Evolutionary conservation across 768 basidiomycete species (phyloP).

Genomic region (Gyrodon lividus): DNA sequence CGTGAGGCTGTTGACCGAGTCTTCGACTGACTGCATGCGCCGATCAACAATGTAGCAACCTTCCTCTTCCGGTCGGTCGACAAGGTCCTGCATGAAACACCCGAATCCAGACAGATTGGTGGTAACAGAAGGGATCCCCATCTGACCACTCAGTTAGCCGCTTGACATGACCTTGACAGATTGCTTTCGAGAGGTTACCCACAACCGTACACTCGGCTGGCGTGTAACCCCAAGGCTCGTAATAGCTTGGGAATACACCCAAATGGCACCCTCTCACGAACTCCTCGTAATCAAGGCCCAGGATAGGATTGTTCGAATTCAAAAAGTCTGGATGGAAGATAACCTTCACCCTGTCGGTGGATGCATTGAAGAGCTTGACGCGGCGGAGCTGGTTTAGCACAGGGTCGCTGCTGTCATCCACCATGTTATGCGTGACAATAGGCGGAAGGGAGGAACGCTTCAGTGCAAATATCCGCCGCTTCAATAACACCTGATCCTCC

Average conservation of each 20-base stretch:
- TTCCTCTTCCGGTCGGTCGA: constrained; percentile 92
- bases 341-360: constrained; percentile 92
- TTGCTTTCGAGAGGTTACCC: constrained; percentile 30
- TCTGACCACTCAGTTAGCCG: constrained; percentile 43
- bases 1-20: constrained; percentile 83
- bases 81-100: constrained; percentile 97
- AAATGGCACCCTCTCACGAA: constrained; percentile 98
- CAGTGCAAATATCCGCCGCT: constrained; percentile 94
- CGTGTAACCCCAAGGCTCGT: constrained; percentile 96
- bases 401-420: constrained; percentile 87
- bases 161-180: background rate
- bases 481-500: constrained; percentile 92
- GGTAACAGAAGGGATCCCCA: constrained; percentile 97
- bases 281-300: constrained; percentile 98
- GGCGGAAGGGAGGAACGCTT: constrained; percentile 95
- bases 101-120: constrained; percentile 98
- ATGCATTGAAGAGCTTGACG: constrained; percentile 88
- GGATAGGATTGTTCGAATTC: constrained; percentile 95
- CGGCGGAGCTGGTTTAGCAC: constrained; percentile 93
- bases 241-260: constrained; percentile 98
- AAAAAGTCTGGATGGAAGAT: constrained; percentile 98
- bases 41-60: constrained; percentile 97
- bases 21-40: constrained; percentile 84
- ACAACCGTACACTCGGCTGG: constrained; percentile 99
- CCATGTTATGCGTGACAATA: constrained; percentile 98